Conservation (phyloP, 129 eudicot genomes). For the Arctium minus region DNA sequence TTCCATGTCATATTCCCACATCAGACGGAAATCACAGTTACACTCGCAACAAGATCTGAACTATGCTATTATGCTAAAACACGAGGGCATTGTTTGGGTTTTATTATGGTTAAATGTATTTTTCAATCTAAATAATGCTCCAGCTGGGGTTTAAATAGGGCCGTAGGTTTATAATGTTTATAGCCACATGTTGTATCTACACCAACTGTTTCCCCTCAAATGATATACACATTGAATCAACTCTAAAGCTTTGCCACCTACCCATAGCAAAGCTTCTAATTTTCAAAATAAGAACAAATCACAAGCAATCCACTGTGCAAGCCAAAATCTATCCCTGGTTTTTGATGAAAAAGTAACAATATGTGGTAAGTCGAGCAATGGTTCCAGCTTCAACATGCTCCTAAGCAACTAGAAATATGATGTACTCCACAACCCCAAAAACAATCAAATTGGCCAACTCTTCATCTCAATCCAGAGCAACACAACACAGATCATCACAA, state of each 20-base stretch:
- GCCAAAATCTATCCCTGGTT: background rate
- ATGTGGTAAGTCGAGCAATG: background rate
- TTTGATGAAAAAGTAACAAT: background rate
- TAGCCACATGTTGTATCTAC: background rate
- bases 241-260: background rate
- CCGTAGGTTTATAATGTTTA: background rate
- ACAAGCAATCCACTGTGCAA: background rate
- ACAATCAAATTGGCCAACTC: background rate
- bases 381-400: background rate
- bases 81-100: background rate
- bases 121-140: background rate
- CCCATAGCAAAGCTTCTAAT: background rate
- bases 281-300: background rate
- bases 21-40: background rate
- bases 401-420: background rate
- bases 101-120: background rate
- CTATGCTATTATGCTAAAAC: background rate
- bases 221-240: background rate
- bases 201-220: background rate
- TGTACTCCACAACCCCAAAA: background rate
- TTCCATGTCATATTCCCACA: background rate
- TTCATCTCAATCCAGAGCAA: background rate
- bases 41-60: background rate
- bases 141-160: background rate
- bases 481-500: background rate